Conservation (phyloP, 2,329 filamentous ascomycete genomes). For the Clarireedia monteithiana region DNA sequence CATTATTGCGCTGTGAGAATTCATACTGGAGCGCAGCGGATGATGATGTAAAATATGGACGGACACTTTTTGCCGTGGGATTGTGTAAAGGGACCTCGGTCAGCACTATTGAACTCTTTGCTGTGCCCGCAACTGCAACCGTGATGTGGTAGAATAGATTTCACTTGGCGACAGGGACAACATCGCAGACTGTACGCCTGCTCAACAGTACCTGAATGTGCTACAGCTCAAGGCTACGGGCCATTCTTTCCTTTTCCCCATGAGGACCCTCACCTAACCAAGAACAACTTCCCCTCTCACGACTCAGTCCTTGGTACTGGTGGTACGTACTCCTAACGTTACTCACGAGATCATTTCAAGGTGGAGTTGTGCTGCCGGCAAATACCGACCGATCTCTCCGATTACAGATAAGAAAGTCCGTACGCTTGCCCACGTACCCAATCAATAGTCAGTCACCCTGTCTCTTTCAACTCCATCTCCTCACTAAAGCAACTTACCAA, state of each 20-base stretch:
- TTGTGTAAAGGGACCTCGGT: neutral
- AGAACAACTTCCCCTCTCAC: too few species aligned
- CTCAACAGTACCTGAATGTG: too few species aligned
- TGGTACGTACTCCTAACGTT: neutral
- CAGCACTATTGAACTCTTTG: neutral
- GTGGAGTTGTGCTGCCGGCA: neutral
- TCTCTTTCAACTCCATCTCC: too few species aligned
- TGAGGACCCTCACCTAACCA: too few species aligned
- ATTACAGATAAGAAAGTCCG: neutral
- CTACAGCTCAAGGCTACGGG: too few species aligned
- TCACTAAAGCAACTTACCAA: neutral
- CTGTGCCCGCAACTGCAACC: too few species aligned
- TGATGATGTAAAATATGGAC: neutral
- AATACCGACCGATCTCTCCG: neutral
- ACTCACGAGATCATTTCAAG: neutral
- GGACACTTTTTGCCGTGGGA: neutral
- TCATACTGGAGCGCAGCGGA: conserved; percentile 17
- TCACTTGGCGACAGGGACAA: too few species aligned
- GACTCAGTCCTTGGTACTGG: neutral
- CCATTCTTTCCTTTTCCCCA: too few species aligned
- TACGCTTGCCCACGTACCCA: neutral
- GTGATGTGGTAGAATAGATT: too few species aligned
- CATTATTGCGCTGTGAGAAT: conserved; percentile 22
- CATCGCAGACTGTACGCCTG: too few species aligned
- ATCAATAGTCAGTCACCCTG: too few species aligned